Conservation (phyloP, 1,284 basidiomycete species). For the Lentinula novae-zelandiae region DNA sequence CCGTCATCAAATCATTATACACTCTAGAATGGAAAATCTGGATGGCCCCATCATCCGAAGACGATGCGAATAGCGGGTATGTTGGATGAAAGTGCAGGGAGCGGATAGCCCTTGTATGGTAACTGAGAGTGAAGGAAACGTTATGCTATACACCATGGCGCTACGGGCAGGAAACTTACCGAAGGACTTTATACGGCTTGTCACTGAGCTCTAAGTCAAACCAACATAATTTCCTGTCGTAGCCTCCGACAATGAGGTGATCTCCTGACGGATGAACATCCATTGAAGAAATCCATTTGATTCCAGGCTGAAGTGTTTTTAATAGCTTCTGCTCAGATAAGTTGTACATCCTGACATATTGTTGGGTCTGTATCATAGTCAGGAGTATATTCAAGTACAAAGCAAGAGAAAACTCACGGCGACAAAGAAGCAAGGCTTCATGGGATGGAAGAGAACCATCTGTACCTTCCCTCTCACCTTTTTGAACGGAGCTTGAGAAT, state of each 20-base stretch:
- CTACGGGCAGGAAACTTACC: slow-evolving; percentile 40
- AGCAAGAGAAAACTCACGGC: slow-evolving; percentile 63
- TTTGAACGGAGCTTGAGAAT: slow-evolving; percentile 97
- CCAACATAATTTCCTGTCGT: slow-evolving; percentile 98
- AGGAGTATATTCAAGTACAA: neutral
- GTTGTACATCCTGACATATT: slow-evolving; percentile 95
- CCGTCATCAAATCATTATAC: slow-evolving; percentile 91
- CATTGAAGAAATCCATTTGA: slow-evolving; percentile 96
- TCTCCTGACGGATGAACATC: slow-evolving; percentile 95
- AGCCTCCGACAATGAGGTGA: slow-evolving; percentile 94
- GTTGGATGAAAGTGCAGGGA: slow-evolving; percentile 90
- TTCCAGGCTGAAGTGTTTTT: slow-evolving; percentile 90
- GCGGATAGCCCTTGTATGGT: slow-evolving; percentile 91
- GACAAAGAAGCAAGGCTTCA: slow-evolving; percentile 95
- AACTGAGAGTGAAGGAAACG: slow-evolving; percentile 44
- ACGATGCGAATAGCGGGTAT: slow-evolving; percentile 93
- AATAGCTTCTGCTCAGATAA: slow-evolving; percentile 90
- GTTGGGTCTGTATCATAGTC: slow-evolving; percentile 70
- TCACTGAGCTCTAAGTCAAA: slow-evolving; percentile 96
- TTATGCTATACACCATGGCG: neutral
- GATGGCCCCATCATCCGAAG: slow-evolving; percentile 94
- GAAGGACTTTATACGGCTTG: slow-evolving; percentile 94
- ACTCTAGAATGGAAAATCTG: slow-evolving; percentile 97
- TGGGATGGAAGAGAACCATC: slow-evolving; percentile 91
- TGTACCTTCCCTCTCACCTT: slow-evolving; percentile 91